phyloP scores from a whole-genome alignment of 2,329 filamentous ascomycete species.

The Botrytis cinerea region DNA sequence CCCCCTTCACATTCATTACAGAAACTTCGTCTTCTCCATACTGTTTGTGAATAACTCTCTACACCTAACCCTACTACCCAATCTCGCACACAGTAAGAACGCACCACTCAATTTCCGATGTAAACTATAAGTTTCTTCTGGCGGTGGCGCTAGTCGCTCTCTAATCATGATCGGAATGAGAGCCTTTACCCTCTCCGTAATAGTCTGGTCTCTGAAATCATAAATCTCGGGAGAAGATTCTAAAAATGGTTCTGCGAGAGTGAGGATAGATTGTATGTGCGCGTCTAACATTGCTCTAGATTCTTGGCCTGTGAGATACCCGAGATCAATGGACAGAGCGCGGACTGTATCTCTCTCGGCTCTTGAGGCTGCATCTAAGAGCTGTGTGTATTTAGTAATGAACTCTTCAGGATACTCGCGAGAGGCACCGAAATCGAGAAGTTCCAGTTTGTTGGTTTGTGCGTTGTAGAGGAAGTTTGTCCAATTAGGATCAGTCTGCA shows the following conservation, averaged over 20 bases:
- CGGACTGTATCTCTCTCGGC: conserved; percentile 65
- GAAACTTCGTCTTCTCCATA: conserved; percentile 38
- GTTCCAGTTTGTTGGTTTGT: conserved; percentile 70
- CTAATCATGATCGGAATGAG: conserved; percentile 92
- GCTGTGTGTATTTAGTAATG: conserved; percentile 74
- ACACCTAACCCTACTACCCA: conserved; percentile 82
- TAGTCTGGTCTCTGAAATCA: conserved; percentile 92
- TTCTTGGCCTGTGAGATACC: conserved; percentile 91
- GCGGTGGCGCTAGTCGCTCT: conserved; percentile 85
- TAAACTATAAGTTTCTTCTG: conserved; percentile 95
- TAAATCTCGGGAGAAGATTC: conserved; percentile 76
- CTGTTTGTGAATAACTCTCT: conserved; percentile 70
- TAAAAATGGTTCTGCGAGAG: conserved; percentile 88
- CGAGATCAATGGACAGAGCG: conserved; percentile 71
- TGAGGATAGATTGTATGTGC: conserved; percentile 84
- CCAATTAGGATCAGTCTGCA: conserved; percentile 99
- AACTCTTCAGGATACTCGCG: conserved; percentile 82
- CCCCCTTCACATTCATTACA: conserved; percentile 5
- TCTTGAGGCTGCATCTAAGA: conserved; percentile 77
- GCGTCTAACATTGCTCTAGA: conserved; percentile 84
- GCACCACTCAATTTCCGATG: conserved; percentile 95
- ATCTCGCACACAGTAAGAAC: conserved; percentile 83
- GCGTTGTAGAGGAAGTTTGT: conserved; percentile 96
- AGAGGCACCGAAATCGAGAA: conserved; percentile 93
- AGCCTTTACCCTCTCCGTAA: conserved; percentile 86